Percentiles rank a stretch among this genome's conserved stretches.
These are phyloP conservation scores for Pichia terricola DNA, from an alignment of 1,139 yeast species.

Conservation along the genomic window DNA sequence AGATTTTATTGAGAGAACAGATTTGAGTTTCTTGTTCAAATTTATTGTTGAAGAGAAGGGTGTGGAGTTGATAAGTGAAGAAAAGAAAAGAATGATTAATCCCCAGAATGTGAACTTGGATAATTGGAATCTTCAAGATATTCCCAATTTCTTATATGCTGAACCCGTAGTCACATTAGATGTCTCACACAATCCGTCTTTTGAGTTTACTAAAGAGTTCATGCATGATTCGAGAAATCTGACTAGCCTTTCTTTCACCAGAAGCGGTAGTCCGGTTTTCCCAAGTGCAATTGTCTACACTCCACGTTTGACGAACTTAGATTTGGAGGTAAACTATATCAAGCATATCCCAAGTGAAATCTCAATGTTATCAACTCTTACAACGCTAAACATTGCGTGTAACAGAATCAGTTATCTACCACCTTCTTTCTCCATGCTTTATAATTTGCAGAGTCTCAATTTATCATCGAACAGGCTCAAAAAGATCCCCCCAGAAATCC, in stretches of 20 bases:
- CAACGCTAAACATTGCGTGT: slow-evolving; percentile 54
- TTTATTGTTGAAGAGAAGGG: slow-evolving; percentile 70
- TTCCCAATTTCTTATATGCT: slow-evolving; percentile 78
- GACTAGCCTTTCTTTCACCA: slow-evolving; percentile 55
- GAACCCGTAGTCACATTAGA: slow-evolving; percentile 75
- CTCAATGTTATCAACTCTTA: slow-evolving; percentile 43
- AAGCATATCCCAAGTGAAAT: slow-evolving; percentile 52
- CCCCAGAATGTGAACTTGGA: slow-evolving; percentile 69
- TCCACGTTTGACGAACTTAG: slow-evolving; percentile 54
- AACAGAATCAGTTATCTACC: slow-evolving; percentile 69
- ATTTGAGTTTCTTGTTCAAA: slow-evolving; percentile 75
- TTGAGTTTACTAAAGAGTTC: slow-evolving; percentile 74
- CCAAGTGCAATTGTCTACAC: slow-evolving; percentile 71
- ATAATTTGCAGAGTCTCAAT: slow-evolving; percentile 51
- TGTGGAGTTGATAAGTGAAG: slow-evolving; percentile 51
- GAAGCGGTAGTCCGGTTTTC: slow-evolving; percentile 65
- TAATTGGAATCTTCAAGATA: slow-evolving; percentile 68
- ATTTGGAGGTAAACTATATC: slow-evolving; percentile 71
- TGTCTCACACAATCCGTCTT: slow-evolving; percentile 81
- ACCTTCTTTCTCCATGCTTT: slow-evolving; percentile 44
- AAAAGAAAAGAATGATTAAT: slow-evolving; percentile 51
- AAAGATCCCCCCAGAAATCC: slow-evolving; percentile 61
- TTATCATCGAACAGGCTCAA: slow-evolving; percentile 74
- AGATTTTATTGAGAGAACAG: slow-evolving; percentile 78
- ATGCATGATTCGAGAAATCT: slow-evolving; percentile 74